Evolutionary conservation across 1,139 yeast species (phyloP), one percentile per base, ranked within the genome.

Genomic region (Protomyces macrosporus): DNA sequence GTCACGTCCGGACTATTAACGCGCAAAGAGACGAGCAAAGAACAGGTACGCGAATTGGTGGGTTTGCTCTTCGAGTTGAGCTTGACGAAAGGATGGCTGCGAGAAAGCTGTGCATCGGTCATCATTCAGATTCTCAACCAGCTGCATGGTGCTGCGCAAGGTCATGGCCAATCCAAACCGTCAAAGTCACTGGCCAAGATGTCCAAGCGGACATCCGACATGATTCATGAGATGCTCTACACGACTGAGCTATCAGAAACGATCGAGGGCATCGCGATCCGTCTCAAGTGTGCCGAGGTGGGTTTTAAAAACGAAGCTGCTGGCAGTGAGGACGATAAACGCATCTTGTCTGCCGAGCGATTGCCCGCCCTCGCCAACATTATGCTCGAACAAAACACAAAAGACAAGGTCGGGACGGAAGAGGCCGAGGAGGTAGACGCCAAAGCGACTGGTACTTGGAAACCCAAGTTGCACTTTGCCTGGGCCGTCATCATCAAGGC

Each of bases 101-200:
- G 96, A 66, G 97, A 91, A 75, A 84, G 95, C 4, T 81, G 90
- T 53, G 79, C 88, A 68, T 88, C 81, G 71, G 86, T 95, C 0
- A 77, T 91, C 59, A 83, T 82, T 69, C 85, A 83, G 63, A 79
- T 87, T 9, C 67, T 83, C 6, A 70, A 72, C 34, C 71, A 74
- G 48, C 68, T 79, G 12, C 65, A 72, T n/a, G 35, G 16, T 30
- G 16, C 59, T 16, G 34, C 37, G 9, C 42, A 54, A 12, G 76
- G 79, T 5, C 82, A 85, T 69, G 81, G 82, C 45, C 74, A 75
- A 32, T n/a, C 23, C 6, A 42, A 42, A 12, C 48, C 33, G 23
- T 16, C 23, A 14, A 42, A 42, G 10, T 14, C 48, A 16, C 34
- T 52, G 5, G 16, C 54, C n/a, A 32, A 40, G 45, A 5, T 52